These are phyloP conservation scores for Acacia confusa DNA, from an alignment of 306 rosid species.

Conservation along the genomic window DNA sequence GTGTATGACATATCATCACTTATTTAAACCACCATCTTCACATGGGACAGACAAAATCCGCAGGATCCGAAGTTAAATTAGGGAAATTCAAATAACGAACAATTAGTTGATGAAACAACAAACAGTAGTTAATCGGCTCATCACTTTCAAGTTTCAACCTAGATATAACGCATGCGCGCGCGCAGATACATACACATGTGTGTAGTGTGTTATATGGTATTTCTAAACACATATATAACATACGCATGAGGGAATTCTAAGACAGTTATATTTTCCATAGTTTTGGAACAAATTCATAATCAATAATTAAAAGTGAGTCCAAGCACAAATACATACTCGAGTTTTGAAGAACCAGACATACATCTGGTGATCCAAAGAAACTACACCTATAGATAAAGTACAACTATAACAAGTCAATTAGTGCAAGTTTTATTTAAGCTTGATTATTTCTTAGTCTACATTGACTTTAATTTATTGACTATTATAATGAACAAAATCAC, in stretches of 20 bases:
- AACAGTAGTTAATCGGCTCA: slow-evolving; percentile 27
- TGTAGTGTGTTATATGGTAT: background rate
- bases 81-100: slow-evolving; percentile 34
- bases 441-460: background rate
- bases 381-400: background rate
- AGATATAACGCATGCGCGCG: background rate
- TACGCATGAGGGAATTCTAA: background rate
- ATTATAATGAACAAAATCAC: background rate
- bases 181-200: too few species aligned
- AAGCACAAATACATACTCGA: background rate
- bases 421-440: background rate
- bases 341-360: background rate
- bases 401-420: background rate
- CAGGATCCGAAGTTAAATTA: slow-evolving; percentile 42
- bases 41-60: slow-evolving; percentile 42
- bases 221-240: background rate
- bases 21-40: slow-evolving; percentile 37
- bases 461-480: background rate
- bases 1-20: slow-evolving; percentile 42
- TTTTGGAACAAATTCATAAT: background rate
- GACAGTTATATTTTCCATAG: background rate
- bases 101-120: slow-evolving; percentile 13
- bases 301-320: background rate
- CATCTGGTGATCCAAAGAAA: background rate
- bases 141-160: background rate